Evolutionary conservation across 1,284 basidiomycete species (phyloP), one percentile per base, ranked within the genome.

Genomic region (Phylloporus gajari): DNA sequence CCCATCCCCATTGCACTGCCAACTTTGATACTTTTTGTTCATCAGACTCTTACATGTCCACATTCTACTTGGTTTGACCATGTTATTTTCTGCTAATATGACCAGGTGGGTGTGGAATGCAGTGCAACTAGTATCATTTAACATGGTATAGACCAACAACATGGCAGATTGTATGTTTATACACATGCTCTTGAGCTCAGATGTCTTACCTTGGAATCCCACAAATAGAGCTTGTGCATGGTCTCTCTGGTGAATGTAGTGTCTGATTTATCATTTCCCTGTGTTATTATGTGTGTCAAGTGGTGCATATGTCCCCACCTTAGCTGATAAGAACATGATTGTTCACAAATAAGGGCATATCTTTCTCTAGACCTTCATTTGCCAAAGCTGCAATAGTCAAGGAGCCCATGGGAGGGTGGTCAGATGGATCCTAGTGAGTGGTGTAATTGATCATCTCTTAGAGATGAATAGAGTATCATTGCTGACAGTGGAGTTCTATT

Each of bases 321-420:
- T 98, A 95, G 95, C 96, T 2, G 97, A 98, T 79, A 94, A 97
- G 82, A 98, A 96, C 74, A 93, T 98, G 78, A 98, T 98, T 75
- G 97, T 98, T 63, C 90, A 92, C 72, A 94, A 97, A 73, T 96
- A 98, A 86, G 97, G 97, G 0, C 93, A 91, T 60, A 98, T 98
- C 77, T 98, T 98, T 86, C 88, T 98, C 97, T 23, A 97, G 97
- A 0, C 97, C 97, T 23, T 97, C 97, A 6, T 88, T 98, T 7
- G 97, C 98, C 72, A 97, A 97, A 81, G 97, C 97, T 1, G 97
- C 97, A 0, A 97, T 97, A 0, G 97, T 97, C 58, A 97, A 98
- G 82, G 92, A 93, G 40, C 94, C 98, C 8, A 3, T 88, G 98
- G 8, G 96, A 96, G 56, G 94, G 95, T 63, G 97, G 97, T 25